phyloP scores from a whole-genome alignment of 306 rosid species.

The Sicyos edulis region DNA sequence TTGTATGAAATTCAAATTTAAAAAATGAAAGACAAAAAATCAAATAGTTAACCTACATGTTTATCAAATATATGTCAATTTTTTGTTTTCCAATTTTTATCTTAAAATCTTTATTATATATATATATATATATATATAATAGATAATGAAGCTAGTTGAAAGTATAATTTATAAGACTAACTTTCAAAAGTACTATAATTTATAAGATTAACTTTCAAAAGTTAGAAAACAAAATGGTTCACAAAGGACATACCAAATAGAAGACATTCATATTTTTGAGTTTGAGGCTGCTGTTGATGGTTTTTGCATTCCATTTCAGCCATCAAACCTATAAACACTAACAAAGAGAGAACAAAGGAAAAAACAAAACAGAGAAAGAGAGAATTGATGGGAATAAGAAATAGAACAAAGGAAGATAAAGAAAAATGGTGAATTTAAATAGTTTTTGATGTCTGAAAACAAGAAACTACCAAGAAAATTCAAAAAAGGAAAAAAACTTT shows the following conservation, averaged over 20 bases:
- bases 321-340: not conserved
- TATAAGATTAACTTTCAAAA: conserved; percentile 24
- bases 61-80: too few species aligned
- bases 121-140: too few species aligned
- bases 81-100: too few species aligned
- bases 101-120: too few species aligned
- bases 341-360: not conserved
- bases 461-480: conserved; percentile 8
- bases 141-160: too few species aligned
- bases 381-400: not conserved
- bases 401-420: not conserved
- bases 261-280: conserved; percentile 62
- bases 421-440: conserved; percentile 4
- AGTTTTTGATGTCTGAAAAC: not conserved
- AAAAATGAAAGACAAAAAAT: too few species aligned
- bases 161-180: too few species aligned
- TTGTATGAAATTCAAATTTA: too few species aligned
- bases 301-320: conserved; percentile 46
- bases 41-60: too few species aligned
- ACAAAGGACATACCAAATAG: conserved; percentile 46
- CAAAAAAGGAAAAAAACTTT: not conserved
- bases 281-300: conserved; percentile 30
- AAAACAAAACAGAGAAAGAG: too few species aligned
- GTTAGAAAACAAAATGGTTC: not conserved
- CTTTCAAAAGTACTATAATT: too few species aligned